Evolutionary conservation across 495 filamentous ascomycete species (phyloP).

Genomic region (Penicillium psychrofluorescens): DNA sequence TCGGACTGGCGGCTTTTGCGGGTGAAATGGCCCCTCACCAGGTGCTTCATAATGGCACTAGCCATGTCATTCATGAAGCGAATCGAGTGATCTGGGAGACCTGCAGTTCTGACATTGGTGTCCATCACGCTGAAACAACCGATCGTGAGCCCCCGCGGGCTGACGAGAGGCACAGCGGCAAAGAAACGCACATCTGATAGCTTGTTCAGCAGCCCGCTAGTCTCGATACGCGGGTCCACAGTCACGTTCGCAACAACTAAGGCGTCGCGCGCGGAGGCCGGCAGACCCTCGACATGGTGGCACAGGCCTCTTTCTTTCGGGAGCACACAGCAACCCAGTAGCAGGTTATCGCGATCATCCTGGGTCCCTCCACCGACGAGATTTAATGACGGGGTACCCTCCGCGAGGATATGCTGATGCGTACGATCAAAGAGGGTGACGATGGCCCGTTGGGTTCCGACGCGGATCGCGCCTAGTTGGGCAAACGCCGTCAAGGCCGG

Average conservation of each 20-base stretch:
- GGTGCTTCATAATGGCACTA: constrained; percentile 18
- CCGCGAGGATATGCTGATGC: too few species aligned
- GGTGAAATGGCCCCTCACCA: constrained; percentile 5
- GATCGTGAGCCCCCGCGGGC: constrained; percentile 48
- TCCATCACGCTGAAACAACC: constrained; percentile 56
- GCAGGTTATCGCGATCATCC: constrained; percentile 23
- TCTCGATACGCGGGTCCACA: constrained; percentile 14
- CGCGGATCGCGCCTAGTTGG: neutral
- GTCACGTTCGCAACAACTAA: constrained; percentile 17
- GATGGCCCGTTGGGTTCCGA: too few species aligned
- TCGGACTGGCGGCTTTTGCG: constrained; percentile 9
- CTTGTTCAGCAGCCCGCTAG: constrained; percentile 17
- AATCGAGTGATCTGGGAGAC: constrained; percentile 8
- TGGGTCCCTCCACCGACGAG: constrained; percentile 18
- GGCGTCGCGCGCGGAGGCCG: neutral
- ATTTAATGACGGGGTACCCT: constrained; percentile 36
- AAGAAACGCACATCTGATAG: constrained; percentile 46
- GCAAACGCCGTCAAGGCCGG: constrained; percentile 52
- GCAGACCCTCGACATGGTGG: constrained; percentile 21
- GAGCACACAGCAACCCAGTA: constrained; percentile 35
- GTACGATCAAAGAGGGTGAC: too few species aligned
- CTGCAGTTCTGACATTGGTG: constrained; percentile 21
- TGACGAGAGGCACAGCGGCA: constrained; percentile 52
- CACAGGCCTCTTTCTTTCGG: constrained; percentile 38
- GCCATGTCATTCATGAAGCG: constrained; percentile 28